phyloP scores from a whole-genome alignment of 2,329 filamentous ascomycete genomes.

The Didymella pomorum region DNA sequence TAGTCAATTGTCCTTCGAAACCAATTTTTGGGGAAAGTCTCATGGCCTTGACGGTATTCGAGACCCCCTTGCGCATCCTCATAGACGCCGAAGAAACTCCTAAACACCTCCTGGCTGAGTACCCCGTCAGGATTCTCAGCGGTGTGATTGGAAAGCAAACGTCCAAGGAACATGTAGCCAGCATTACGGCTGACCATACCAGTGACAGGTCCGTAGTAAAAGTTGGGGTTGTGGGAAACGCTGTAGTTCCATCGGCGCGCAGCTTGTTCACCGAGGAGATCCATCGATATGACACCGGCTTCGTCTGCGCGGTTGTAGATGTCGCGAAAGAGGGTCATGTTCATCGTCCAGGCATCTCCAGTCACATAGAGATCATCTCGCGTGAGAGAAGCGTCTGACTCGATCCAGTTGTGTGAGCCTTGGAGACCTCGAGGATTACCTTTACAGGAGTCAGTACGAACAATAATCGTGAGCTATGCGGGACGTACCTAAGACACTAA shows the following conservation, averaged over 20 bases:
- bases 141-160: conserved; percentile 47
- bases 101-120: conserved; percentile 46
- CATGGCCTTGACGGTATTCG: conserved; percentile 55
- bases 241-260: conserved; percentile 57
- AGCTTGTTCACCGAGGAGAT: conserved; percentile 36
- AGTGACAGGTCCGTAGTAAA: conserved; percentile 63
- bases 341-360: conserved; percentile 52
- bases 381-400: conserved; percentile 52
- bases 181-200: conserved; percentile 61
- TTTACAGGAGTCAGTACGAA: conserved; percentile 39
- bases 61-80: conserved; percentile 52
- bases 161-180: conserved; percentile 39
- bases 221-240: conserved; percentile 61
- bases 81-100: conserved; percentile 59
- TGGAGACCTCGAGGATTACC: conserved; percentile 53
- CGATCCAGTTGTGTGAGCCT: conserved; percentile 58
- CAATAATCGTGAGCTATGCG: conserved; percentile 5
- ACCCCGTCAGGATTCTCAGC: conserved; percentile 25
- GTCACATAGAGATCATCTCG: conserved; percentile 55
- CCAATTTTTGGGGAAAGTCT: conserved; percentile 63
- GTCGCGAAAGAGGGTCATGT: conserved; percentile 55
- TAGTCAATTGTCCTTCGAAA: conserved; percentile 58
- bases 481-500: conserved; percentile 52
- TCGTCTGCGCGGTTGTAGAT: conserved; percentile 49
- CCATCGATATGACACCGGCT: conserved; percentile 27